phyloP scores from a whole-genome alignment of 208 protist genomes.

The Trypanosoma melophagium region DNA sequence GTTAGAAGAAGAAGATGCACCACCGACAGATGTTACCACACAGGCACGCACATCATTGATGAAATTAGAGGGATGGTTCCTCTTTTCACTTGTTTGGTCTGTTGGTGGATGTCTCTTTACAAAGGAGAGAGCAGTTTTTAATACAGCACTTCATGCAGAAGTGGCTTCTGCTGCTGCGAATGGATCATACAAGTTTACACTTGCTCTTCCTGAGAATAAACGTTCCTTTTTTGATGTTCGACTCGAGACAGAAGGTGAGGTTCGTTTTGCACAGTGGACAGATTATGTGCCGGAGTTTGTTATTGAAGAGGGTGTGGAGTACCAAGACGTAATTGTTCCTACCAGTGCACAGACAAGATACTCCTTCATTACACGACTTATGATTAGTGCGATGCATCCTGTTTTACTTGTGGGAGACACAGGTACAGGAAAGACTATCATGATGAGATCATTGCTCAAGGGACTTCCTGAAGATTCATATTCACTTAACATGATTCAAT shows the following conservation, averaged over 20 bases:
- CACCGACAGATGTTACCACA: constrained; percentile 13
- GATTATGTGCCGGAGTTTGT: constrained; percentile 80
- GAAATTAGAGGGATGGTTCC: constrained; percentile 89
- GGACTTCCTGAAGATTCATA: constrained; percentile 81
- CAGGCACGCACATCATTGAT: constrained; percentile 61
- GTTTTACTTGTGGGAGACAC: constrained; percentile 93
- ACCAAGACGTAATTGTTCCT: constrained; percentile 94
- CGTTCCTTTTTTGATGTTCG: constrained; percentile 85
- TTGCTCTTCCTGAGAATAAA: constrained; percentile 70
- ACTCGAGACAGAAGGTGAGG: constrained; percentile 62
- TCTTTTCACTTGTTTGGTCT: constrained; percentile 94
- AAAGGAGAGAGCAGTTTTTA: constrained; percentile 80
- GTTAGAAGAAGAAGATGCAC: constrained; percentile 27
- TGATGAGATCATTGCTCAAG: constrained; percentile 91
- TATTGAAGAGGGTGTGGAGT: constrained; percentile 84
- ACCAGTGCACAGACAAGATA: constrained; percentile 94
- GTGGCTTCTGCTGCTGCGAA: constrained; percentile 31
- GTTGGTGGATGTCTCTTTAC: constrained; percentile 89
- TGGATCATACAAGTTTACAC: constrained; percentile 65
- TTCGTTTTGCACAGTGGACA: constrained; percentile 79
- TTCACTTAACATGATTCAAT: constrained; percentile 91
- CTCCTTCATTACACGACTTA: constrained; percentile 83
- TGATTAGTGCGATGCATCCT: constrained; percentile 81
- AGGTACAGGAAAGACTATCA: constrained; percentile 96
- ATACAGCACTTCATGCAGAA: constrained; percentile 69